phyloP scores from a whole-genome alignment of 2,329 filamentous ascomycete species.

The Cladorrhinum sp. region DNA sequence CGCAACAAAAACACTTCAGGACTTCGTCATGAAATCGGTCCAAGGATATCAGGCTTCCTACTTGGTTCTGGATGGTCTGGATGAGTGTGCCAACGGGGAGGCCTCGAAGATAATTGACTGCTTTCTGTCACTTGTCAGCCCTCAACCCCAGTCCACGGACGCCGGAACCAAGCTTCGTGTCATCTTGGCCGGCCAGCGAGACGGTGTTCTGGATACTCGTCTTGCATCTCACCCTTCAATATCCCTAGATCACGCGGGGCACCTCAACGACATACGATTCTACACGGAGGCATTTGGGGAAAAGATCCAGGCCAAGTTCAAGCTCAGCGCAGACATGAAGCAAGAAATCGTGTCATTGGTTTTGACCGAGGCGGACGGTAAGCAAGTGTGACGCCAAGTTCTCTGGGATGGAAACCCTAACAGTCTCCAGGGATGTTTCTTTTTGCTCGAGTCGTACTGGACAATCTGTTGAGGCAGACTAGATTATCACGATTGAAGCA shows the following conservation, averaged over 20 bases:
- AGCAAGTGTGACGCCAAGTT: not conserved
- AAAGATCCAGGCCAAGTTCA: not conserved
- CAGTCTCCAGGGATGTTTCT: not conserved
- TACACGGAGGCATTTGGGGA: not conserved
- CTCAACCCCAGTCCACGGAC: not conserved
- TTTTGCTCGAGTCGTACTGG: not conserved
- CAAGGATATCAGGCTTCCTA: not conserved
- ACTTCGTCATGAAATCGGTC: not conserved
- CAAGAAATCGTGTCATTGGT: not conserved
- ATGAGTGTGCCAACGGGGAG: not conserved
- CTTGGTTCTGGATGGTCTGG: not conserved
- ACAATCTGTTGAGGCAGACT: not conserved
- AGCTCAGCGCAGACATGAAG: not conserved
- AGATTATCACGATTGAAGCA: not conserved
- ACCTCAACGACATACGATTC: not conserved
- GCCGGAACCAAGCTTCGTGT: not conserved
- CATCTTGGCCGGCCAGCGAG: not conserved
- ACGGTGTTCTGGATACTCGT: not conserved
- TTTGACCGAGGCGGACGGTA: not conserved
- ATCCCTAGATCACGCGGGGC: not conserved
- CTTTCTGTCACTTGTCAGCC: not conserved
- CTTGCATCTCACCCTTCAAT: not conserved
- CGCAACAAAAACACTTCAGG: not conserved
- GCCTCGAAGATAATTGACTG: not conserved
- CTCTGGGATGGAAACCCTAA: not conserved